Evolutionary conservation across 345 rosid genomes (phyloP), one percentile per base, ranked within the genome.

Genomic region (Dipteronia sinensis): DNA sequence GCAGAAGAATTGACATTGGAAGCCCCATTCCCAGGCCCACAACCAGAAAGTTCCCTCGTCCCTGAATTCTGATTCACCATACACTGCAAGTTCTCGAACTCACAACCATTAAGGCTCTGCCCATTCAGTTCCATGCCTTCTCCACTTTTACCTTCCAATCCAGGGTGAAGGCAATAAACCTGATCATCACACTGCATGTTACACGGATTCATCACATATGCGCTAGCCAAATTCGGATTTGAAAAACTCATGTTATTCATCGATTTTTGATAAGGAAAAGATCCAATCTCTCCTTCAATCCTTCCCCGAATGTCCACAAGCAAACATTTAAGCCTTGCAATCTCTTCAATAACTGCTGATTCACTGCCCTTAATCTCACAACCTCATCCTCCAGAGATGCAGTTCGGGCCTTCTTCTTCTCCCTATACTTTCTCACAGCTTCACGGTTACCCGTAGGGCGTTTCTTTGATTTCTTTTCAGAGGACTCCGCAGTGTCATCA

Each of bases 251-350:
- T 78, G 46, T 74, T 74, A 83, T 80, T 83, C 46, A 80, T 59
- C 1, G 92, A 69, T 79, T 93, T 96, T 87, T 94, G 98, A 80
- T 96, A 94, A 23, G 99, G 99, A 78, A 96, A 96, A 23, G 94
- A 80, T 23, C 99, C 98, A 65, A 96, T 96, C 80, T 94, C 99
- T 74, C 99, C 98, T 76, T 96, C 99, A 8, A 96, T 96, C 78
- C 99, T 89, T 29, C 99, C 99, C 68, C 98, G 86, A n/a, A 96
- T 87, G 73, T 96, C 99, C 68, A 94, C 98, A 79, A 94, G 98
- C 87, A 96, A 86, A 87, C 98, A 97, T 88, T 97, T 97, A 13
- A 94, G 92, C 91, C 99, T 90, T 0, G 94, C 83, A 53, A 81
- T 84, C 94, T 89, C 91, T 87, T 94, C 88, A 89, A 25, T 68